These are phyloP conservation scores for Microsporum canis DNA, from an alignment of 2,329 filamentous ascomycete genomes.

Conservation along the genomic window DNA sequence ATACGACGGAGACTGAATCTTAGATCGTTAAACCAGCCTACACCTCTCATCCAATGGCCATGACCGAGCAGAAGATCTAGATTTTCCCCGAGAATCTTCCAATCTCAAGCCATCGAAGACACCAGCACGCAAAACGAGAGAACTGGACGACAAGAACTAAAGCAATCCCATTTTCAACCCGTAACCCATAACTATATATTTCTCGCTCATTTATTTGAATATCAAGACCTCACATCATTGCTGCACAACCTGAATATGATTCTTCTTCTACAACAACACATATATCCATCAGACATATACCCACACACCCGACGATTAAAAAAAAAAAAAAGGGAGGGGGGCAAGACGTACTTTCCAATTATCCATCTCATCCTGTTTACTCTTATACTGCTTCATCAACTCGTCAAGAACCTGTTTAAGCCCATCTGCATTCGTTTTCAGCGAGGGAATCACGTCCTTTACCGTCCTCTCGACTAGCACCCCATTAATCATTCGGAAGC, in stretches of 20 bases:
- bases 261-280: slow-evolving; percentile 24
- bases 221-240: slow-evolving; percentile 15
- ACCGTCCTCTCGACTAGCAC: slow-evolving; percentile 91
- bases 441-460: slow-evolving; percentile 76
- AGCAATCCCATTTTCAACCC: background rate
- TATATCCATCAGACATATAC: background rate
- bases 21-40: too few species aligned
- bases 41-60: too few species aligned
- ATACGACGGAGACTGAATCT: too few species aligned
- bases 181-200: background rate
- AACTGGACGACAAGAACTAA: too few species aligned
- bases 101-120: too few species aligned
- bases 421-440: slow-evolving; percentile 89
- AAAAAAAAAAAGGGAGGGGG: too few species aligned
- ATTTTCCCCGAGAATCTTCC: too few species aligned
- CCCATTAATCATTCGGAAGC: slow-evolving; percentile 97
- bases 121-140: background rate
- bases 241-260: slow-evolving; percentile 32
- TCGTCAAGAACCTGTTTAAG: slow-evolving; percentile 90
- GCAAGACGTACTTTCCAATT: slow-evolving; percentile 73
- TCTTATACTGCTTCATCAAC: slow-evolving; percentile 90
- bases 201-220: background rate
- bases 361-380: slow-evolving; percentile 88
- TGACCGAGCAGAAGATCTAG: too few species aligned
- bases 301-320: background rate